Evolutionary conservation across 2,329 filamentous ascomycete species (phyloP), one percentile per base, ranked within the genome.

Genomic region (Periconia macrospinosa): DNA sequence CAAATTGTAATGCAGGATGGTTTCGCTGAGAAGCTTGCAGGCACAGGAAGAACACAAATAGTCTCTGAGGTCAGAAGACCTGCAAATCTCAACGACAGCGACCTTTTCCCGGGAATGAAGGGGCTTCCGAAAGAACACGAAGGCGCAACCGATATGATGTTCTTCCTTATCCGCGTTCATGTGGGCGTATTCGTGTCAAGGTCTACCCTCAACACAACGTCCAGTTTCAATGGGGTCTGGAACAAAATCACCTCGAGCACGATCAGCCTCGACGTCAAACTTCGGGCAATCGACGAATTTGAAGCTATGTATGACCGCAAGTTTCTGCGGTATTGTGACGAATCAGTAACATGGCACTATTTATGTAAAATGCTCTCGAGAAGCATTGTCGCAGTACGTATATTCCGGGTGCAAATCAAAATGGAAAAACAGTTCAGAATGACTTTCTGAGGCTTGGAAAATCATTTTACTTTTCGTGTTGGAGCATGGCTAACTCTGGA

Each of bases 1-100:
- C 83, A 86, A 58, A 78, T 88, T n/a, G 68, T 85, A 30, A 77
- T 85, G n/a, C 75, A 87, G 1, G 86, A 88, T 57, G 74, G 80
- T 27, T 79, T 81, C 8, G 78, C 78, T 1, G 78, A 82, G 7
- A 82, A 85, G 60, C 77, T 84, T 47, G 78, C 81, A 3, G 83
- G 83, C 11, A 65, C 60, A 6, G 60, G 61, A 7, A 70, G 77
- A 11, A 71, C 77, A n/a, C 71, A 82, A 7, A 67, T 75, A 9
- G 56, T 53, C 17, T 81, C 77, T 57, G 78, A 81, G 58, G 82
- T 81, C 1, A 70, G 69, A 2, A 63, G 79, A 6, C 82, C 83
- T 0, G 73, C 77, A 13, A 83, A 84, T 51, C 65, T 86, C 41
- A 79, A 85, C 66, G 83, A 86, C 61, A 76, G 70, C 52, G 76